Evolutionary conservation across 176 grass and related monocot genomes (phyloP).

Genomic region (Oryza officinalis): DNA sequence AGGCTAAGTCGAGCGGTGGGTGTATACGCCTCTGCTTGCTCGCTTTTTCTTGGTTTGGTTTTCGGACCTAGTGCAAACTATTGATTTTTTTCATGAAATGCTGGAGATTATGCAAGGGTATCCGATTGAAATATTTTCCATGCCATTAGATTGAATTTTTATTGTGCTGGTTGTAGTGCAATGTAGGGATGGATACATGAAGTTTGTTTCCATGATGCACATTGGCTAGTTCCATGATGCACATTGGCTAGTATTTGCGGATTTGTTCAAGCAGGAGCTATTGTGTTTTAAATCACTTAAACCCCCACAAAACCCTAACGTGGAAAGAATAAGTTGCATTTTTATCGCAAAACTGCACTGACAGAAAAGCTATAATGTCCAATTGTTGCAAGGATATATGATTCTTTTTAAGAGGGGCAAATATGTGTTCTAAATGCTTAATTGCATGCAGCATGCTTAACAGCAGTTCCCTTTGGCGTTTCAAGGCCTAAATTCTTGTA

Average conservation of each 20-base stretch:
- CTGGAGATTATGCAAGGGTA: not conserved
- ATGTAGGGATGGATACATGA: not conserved
- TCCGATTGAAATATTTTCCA: not conserved
- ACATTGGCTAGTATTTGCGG: not conserved
- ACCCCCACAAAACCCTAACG: not conserved
- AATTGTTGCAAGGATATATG: not conserved
- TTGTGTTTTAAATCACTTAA: conserved; percentile 3
- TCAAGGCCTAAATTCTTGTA: not conserved
- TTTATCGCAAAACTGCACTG: not conserved
- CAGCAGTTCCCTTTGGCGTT: not conserved
- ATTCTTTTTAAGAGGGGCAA: not conserved
- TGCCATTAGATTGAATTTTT: not conserved
- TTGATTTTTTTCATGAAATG: not conserved
- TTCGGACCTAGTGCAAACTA: not conserved
- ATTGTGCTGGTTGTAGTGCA: not conserved
- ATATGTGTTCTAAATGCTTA: not conserved
- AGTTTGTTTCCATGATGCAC: not conserved
- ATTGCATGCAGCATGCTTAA: not conserved
- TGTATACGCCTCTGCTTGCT: not conserved
- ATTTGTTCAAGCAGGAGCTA: not conserved
- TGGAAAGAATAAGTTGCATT: not conserved
- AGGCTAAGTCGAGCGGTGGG: conserved; percentile 1
- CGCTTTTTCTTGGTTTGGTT: not conserved
- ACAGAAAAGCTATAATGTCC: not conserved
- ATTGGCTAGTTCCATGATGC: not conserved